These are phyloP conservation scores for Calonectria hongkongensis DNA, from an alignment of 2,329 filamentous ascomycete genomes.

Conservation along the genomic window DNA sequence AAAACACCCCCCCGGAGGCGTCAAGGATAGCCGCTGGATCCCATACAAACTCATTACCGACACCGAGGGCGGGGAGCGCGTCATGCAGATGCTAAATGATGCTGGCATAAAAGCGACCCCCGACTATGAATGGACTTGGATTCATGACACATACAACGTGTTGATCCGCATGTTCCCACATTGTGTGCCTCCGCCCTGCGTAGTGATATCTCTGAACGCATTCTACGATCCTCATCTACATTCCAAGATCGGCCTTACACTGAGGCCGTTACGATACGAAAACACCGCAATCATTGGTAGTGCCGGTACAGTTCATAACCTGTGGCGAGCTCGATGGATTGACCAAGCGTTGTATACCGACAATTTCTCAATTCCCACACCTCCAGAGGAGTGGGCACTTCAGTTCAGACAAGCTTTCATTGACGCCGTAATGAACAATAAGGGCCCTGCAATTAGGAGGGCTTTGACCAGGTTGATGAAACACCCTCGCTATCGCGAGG, in stretches of 20 bases:
- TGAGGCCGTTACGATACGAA: not conserved
- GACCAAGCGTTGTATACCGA: not conserved
- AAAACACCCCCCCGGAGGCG: not conserved
- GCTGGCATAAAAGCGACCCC: not conserved
- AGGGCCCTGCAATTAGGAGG: not conserved
- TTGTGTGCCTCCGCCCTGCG: not conserved
- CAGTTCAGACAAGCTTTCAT: not conserved
- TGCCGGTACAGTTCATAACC: not conserved
- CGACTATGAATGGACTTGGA: not conserved
- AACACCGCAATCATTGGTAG: not conserved
- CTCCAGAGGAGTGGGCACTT: not conserved
- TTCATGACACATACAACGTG: not conserved
- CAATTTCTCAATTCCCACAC: not conserved
- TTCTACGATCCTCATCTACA: not conserved
- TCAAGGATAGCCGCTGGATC: not conserved
- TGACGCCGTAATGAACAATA: not conserved
- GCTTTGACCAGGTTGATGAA: not conserved
- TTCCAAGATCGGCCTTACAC: not conserved
- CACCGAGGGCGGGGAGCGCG: not conserved
- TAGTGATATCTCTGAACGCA: not conserved
- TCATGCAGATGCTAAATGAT: not conserved
- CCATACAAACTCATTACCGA: not conserved
- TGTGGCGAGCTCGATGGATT: not conserved
- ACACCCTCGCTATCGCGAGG: not conserved
- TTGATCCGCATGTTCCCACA: not conserved